Conservation (phyloP, 1,139 yeast species). For the Candida albicans region DNA sequence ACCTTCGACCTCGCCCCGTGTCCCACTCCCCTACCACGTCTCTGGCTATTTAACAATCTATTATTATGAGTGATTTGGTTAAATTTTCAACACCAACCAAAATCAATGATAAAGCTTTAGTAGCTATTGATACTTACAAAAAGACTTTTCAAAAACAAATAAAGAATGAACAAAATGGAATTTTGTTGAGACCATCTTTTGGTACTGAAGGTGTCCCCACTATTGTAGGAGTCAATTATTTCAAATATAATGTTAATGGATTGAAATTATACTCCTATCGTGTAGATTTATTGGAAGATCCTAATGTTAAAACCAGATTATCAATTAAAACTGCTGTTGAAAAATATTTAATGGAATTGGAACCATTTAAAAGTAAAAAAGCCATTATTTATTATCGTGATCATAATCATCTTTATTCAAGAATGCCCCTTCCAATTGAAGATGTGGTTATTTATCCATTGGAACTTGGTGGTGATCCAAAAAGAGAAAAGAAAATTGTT, state of each 20-base stretch:
- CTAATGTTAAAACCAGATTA: conserved; percentile 2
- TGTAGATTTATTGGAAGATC: conserved; percentile 9
- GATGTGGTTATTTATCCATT: conserved; percentile 11
- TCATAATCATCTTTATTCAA: conserved; percentile 11
- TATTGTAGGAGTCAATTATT: conserved; percentile 13
- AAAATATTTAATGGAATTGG: conserved; percentile 10
- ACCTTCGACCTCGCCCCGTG: no score
- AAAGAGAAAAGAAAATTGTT: conserved; percentile 6
- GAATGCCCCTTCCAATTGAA: conserved; percentile 14
- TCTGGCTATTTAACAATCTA: not conserved
- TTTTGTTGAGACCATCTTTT: conserved; percentile 12
- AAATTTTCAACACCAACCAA: not conserved
- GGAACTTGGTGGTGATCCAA: not conserved
- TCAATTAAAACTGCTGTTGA: conserved; percentile 10
- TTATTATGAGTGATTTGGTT: not conserved
- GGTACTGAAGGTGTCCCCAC: conserved; percentile 11
- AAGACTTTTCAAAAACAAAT: conserved; percentile 7
- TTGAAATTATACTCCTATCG: conserved; percentile 13
- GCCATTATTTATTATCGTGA: conserved; percentile 12
- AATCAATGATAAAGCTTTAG: conserved; percentile 4
- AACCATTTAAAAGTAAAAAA: conserved; percentile 14
- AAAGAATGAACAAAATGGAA: conserved; percentile 6
- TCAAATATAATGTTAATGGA: conserved; percentile 12
- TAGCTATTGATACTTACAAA: conserved; percentile 6
- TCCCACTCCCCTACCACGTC: not conserved